A percentile compares a stretch with the other conserved stretches of the same genome.
Evolutionary conservation across 257 asterid species (phyloP).

Genomic region (Thymus mandschuricus): DNA sequence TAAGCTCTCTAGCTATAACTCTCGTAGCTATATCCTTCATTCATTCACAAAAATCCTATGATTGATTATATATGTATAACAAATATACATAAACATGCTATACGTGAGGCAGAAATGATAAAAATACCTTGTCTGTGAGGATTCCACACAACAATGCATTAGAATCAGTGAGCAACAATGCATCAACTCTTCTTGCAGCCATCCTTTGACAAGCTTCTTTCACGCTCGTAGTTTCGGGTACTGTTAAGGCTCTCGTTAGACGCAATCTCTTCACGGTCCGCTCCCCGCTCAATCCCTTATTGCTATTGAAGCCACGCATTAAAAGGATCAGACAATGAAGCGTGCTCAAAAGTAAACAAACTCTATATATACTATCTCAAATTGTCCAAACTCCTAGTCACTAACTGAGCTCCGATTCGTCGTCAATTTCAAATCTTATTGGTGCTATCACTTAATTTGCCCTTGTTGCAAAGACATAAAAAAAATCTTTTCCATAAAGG

Average conservation of each 20-base stretch:
- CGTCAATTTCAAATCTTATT: too few relatives aligned
- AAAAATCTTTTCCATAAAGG: background rate
- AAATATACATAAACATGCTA: background rate
- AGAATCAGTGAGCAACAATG: conserved; percentile 91
- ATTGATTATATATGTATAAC: background rate
- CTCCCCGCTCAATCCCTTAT: conserved; percentile 89
- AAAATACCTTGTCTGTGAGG: conserved; percentile 84
- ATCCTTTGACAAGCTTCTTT: conserved; percentile 85
- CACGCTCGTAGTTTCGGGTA: conserved; percentile 80
- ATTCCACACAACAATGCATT: conserved; percentile 94
- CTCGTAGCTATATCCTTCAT: conserved; percentile 83
- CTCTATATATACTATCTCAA: background rate
- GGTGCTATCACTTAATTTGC: background rate
- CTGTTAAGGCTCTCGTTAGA: conserved; percentile 85
- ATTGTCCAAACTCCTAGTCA: background rate
- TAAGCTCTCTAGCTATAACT: conserved; percentile 82
- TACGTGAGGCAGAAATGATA: background rate
- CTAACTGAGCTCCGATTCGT: too few relatives aligned
- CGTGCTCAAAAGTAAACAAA: too few relatives aligned
- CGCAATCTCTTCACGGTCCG: conserved; percentile 93
- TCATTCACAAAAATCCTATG: conserved; percentile 1
- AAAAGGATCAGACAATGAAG: too few relatives aligned
- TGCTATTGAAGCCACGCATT: background rate
- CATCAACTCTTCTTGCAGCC: conserved; percentile 95
- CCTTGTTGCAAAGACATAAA: background rate